Conservation (phyloP, 1,284 basidiomycete genomes). For the Ustanciosporium gigantosporum region DNA sequence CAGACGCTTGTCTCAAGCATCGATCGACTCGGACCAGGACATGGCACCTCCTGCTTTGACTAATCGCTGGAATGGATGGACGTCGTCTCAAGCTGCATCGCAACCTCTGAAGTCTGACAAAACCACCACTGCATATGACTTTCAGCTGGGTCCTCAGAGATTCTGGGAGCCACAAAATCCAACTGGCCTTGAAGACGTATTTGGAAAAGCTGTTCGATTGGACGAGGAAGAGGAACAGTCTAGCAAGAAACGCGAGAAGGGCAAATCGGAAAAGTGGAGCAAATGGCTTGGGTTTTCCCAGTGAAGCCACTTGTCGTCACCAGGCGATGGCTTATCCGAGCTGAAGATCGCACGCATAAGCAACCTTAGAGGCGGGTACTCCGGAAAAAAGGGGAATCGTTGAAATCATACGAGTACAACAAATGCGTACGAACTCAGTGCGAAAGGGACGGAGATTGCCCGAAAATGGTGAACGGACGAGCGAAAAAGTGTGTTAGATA, state of each 20-base stretch:
- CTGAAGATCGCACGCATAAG: no score
- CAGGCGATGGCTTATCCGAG: no score
- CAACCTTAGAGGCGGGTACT: no score
- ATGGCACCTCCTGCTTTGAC: neutral
- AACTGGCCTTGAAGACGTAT: conserved; percentile 51
- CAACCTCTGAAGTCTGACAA: no score
- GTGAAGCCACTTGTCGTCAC: no score
- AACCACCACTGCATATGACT: conserved; percentile 10
- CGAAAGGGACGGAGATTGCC: no score
- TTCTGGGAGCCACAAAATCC: conserved; percentile 43
- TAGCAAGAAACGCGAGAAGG: neutral
- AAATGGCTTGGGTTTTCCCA: conserved; percentile 31
- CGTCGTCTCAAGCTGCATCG: neutral
- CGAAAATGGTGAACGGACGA: no score
- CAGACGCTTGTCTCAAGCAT: conserved; percentile 8
- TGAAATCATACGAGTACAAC: no score
- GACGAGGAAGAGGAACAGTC: neutral
- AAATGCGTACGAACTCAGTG: no score
- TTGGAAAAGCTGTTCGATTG: conserved; percentile 29
- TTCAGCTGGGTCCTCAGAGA: conserved; percentile 44
- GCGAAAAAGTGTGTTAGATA: no score
- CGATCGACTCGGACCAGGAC: conserved; percentile 17
- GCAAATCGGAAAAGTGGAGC: conserved; percentile 12
- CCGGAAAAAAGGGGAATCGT: no score
- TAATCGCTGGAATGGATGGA: neutral